Percentiles rank a stretch among this genome's conserved stretches.
These are phyloP conservation scores for Sphaerulina musiva DNA, from an alignment of 2,329 filamentous ascomycete genomes.

Conservation along the genomic window DNA sequence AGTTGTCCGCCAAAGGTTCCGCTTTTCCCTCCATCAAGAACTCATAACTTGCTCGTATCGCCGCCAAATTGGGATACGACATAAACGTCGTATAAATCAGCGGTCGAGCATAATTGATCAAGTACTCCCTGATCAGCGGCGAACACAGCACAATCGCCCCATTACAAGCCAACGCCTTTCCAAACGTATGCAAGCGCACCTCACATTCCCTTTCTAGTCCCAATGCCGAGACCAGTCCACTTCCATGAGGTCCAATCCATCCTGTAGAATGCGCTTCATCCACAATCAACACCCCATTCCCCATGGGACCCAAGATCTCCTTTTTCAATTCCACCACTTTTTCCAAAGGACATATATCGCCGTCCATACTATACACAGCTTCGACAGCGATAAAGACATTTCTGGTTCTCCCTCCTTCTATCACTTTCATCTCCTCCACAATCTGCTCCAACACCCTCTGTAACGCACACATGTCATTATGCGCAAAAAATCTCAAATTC, in stretches of 20 bases:
- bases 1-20: conserved; percentile 38
- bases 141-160: conserved; percentile 59
- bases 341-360: conserved; percentile 60
- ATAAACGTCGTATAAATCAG: conserved; percentile 70
- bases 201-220: conserved; percentile 52
- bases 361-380: conserved; percentile 76
- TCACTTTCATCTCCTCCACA: conserved; percentile 28
- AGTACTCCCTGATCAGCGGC: conserved; percentile 54
- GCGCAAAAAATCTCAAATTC: conserved; percentile 45
- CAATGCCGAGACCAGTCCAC: conserved; percentile 53
- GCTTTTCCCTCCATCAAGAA: conserved; percentile 50
- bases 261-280: conserved; percentile 65
- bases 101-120: conserved; percentile 70
- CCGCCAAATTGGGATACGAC: conserved; percentile 54
- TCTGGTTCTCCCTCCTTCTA: conserved; percentile 30
- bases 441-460: conserved; percentile 28
- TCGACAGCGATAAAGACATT: conserved; percentile 66
- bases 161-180: conserved; percentile 61
- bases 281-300: conserved; percentile 50
- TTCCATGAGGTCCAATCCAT: conserved; percentile 50
- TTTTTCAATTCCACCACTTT: conserved; percentile 56
- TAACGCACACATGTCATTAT: conserved; percentile 47
- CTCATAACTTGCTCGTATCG: conserved; percentile 53
- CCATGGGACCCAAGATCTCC: conserved; percentile 26
- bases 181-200: conserved; percentile 58